phyloP scores from a whole-genome alignment of 371 early-diverging fungal species.

The Chytridium lagenaria region DNA sequence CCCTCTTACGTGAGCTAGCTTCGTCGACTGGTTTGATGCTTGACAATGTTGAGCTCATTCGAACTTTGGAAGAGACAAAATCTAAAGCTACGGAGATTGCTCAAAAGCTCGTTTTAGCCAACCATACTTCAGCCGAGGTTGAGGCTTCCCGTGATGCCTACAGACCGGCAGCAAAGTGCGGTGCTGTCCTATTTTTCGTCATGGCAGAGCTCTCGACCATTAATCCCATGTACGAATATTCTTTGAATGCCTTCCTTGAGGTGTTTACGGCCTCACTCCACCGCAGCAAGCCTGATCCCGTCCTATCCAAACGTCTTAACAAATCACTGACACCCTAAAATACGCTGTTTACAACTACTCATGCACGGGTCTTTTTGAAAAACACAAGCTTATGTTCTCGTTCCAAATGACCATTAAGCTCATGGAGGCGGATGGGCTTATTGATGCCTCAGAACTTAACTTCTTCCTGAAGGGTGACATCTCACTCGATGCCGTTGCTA shows the following conservation, averaged over 20 bases:
- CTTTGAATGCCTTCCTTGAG: conserved; percentile 63
- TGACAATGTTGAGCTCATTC: conserved; percentile 66
- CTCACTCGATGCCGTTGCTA: conserved; percentile 56
- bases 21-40: conserved; percentile 67
- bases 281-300: conserved; percentile 61
- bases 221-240: conserved; percentile 71
- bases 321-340: conserved; percentile 67
- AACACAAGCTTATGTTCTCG: conserved; percentile 69
- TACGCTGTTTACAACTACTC: conserved; percentile 67
- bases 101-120: conserved; percentile 62
- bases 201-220: conserved; percentile 63
- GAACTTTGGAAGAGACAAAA: conserved; percentile 67
- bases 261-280: conserved; percentile 60
- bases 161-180: conserved; percentile 64
- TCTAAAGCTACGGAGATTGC: conserved; percentile 67
- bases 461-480: conserved; percentile 69
- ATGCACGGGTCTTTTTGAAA: conserved; percentile 66
- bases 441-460: conserved; percentile 60
- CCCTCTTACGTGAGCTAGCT: conserved; percentile 62
- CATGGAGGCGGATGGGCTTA: conserved; percentile 61
- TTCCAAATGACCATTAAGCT: conserved; percentile 68
- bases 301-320: conserved; percentile 56
- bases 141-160: conserved; percentile 65
- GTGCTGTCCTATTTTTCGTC: conserved; percentile 67
- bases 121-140: conserved; percentile 66